These are phyloP conservation scores for Shiraia sp. DNA, from an alignment of 2,329 filamentous ascomycete genomes.

Conservation along the genomic window DNA sequence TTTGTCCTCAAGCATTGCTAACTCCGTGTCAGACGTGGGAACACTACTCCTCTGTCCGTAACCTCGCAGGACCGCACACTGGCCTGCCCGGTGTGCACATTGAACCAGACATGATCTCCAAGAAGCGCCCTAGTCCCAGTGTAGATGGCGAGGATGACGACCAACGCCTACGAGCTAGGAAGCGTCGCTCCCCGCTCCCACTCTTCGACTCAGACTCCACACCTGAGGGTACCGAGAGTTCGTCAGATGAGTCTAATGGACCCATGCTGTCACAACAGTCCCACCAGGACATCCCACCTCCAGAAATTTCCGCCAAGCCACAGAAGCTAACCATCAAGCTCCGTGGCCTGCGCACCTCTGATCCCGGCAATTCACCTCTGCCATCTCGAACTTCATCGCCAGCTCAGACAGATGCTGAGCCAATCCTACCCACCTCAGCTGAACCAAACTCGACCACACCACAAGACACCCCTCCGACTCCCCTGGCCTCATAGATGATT, in stretches of 20 bases:
- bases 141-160: constrained; percentile 57
- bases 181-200: constrained; percentile 54
- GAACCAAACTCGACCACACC: constrained; percentile 1
- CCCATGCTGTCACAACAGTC: constrained; percentile 32
- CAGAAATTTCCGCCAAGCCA: constrained; percentile 22
- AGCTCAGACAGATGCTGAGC: constrained; percentile 11
- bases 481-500: constrained; percentile 10
- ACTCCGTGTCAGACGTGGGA: constrained; percentile 58
- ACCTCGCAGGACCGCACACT: constrained; percentile 61
- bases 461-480: constrained; percentile 9
- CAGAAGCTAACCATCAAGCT: constrained; percentile 39
- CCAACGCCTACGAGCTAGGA: constrained; percentile 54
- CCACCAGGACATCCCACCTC: constrained; percentile 21
- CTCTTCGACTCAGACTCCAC: constrained; percentile 49
- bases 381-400: constrained; percentile 24
- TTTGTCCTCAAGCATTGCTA: constrained; percentile 10
- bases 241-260: constrained; percentile 40
- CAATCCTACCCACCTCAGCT: constrained; percentile 1
- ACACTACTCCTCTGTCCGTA: constrained; percentile 69
- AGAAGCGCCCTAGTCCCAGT: constrained; percentile 56
- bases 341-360: constrained; percentile 33
- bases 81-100: constrained; percentile 56
- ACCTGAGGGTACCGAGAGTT: constrained; percentile 40
- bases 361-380: constrained; percentile 19
- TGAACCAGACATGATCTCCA: constrained; percentile 31